Base-by-base conservation (phyloP, 495 filamentous ascomycete genomes). In the Aspergillus homomorphus region DNA sequence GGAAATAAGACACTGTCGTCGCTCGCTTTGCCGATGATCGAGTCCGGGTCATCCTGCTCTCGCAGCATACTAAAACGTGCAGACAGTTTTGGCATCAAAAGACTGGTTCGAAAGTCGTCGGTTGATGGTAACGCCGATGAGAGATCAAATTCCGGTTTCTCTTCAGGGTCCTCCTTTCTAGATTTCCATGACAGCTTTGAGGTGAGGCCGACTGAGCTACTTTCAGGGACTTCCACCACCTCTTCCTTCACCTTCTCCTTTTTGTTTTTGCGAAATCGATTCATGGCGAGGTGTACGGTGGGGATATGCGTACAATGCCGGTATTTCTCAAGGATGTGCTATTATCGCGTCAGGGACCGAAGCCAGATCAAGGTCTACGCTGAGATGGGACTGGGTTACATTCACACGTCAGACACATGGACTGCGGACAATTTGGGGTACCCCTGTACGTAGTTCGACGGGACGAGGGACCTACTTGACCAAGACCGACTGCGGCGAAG, bases 41-140 rank as follows among this genome's bases (percentile, higher is more conserved):
- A 91, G 50, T 77, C 85, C 4, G 92, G 92, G 64, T 97, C 92
- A 65, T 96, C 92, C 68, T 96, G 92, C 69, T 96, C 92, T 64
- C 90, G 77, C 18, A 99, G 72, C 89, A 99, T 98, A 60, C 93
- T 97, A 70, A 99, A 99, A 3, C 94, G 84, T 18, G 94, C 90
- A 0, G 93, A 96, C 3, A 99, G 79, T 50, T 92, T 94, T 6
- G 91, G 89, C 94, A 99, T 96, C 22, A 99, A 73, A 46, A 98
- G 72, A 76, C 95, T 98, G 6, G 94, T 99, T n/a, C 94, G 87
- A 64, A 99, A 98, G 72, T 97, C 84, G 68, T 98, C 92, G 18
- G 77, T 83, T 0, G 92, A 80, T 3, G 94, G 94, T 5, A 99
- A 76, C 4, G 84, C 93, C 20, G 71, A 76, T 3, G 86, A 70